These are phyloP conservation scores for Neopestalotiopsis sp. DNA, from an alignment of 2,329 filamentous ascomycete species.

Conservation along the genomic window DNA sequence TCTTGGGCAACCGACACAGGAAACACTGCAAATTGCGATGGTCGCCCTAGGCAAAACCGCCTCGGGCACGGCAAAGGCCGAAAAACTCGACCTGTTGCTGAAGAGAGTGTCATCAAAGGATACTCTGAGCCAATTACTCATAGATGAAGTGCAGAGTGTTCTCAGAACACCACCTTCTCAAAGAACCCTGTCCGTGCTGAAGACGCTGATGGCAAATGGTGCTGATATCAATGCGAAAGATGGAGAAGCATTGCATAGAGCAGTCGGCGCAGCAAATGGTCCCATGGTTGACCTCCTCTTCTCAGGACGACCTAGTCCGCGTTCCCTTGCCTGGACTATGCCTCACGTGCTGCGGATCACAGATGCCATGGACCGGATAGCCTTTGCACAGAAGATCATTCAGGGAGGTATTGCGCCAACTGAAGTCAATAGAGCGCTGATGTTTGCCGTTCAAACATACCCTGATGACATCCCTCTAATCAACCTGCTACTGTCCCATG, in stretches of 20 bases:
- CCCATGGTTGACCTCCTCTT: conserved; percentile 56
- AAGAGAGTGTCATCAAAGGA: conserved; percentile 47
- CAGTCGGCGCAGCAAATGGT: conserved; percentile 51
- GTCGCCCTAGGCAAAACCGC: conserved; percentile 47
- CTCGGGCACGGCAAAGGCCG: conserved; percentile 49
- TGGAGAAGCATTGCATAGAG: conserved; percentile 54
- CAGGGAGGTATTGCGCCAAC: conserved; percentile 51
- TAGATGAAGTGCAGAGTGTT: conserved; percentile 55
- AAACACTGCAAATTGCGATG: conserved; percentile 49
- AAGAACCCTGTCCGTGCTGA: conserved; percentile 49
- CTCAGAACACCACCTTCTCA: conserved; percentile 42
- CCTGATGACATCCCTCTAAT: conserved; percentile 56
- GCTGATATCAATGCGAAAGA: conserved; percentile 61
- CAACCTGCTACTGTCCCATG: conserved; percentile 47
- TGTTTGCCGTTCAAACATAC: conserved; percentile 53
- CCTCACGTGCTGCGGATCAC: conserved; percentile 56
- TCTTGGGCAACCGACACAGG: conserved; percentile 48
- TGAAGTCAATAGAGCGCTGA: conserved; percentile 57
- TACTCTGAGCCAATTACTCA: conserved; percentile 50
- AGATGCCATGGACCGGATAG: conserved; percentile 56
- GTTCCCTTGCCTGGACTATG: conserved; percentile 54
- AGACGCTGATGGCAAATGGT: conserved; percentile 52
- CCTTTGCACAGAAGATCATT: conserved; percentile 55
- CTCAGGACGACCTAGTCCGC: conserved; percentile 41
- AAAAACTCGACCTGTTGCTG: conserved; percentile 55